Conservation (phyloP, 768 basidiomycete species). For the Suillus plorans region DNA sequence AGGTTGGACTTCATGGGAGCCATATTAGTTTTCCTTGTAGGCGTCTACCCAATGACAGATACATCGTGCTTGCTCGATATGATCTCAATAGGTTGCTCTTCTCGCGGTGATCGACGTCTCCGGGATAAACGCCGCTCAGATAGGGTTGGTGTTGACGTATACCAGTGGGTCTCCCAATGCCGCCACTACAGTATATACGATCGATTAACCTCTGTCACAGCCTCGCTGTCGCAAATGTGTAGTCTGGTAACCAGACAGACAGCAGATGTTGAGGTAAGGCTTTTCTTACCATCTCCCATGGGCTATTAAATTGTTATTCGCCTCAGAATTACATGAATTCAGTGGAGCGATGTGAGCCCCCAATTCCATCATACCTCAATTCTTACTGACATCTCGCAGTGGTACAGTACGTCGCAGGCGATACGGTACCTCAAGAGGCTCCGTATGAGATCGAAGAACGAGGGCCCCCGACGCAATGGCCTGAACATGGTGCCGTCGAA, state of each 20-base stretch:
- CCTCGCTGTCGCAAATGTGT: slow-evolving; percentile 51
- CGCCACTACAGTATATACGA: neutral
- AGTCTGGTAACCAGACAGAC: slow-evolving; percentile 55
- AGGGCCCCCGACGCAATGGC: slow-evolving; percentile 65
- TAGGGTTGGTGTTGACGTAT: slow-evolving; percentile 72
- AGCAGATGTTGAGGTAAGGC: slow-evolving; percentile 61
- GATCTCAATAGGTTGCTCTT: slow-evolving; percentile 52
- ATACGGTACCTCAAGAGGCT: slow-evolving; percentile 61
- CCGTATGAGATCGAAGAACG: slow-evolving; percentile 56
- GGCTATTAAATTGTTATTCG: neutral
- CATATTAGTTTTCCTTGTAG: slow-evolving; percentile 52
- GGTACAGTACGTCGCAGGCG: slow-evolving; percentile 51
- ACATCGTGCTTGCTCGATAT: neutral
- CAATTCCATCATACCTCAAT: neutral
- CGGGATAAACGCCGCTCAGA: slow-evolving; percentile 62
- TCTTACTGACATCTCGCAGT: slow-evolving; percentile 31
- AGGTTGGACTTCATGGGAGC: slow-evolving; percentile 71
- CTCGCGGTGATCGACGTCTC: slow-evolving; percentile 58
- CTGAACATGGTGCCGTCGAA: slow-evolving; percentile 54
- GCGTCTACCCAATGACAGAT: slow-evolving; percentile 12
- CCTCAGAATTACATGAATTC: slow-evolving; percentile 65
- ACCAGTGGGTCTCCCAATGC: slow-evolving; percentile 39
- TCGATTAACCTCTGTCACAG: slow-evolving; percentile 24
- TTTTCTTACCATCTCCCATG: neutral
- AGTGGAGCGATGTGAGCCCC: slow-evolving; percentile 50